A percentile compares a stretch with the other conserved stretches of the same genome.
phyloP scores from a whole-genome alignment of 495 filamentous ascomycete genomes.

The Glonium stellatum region DNA sequence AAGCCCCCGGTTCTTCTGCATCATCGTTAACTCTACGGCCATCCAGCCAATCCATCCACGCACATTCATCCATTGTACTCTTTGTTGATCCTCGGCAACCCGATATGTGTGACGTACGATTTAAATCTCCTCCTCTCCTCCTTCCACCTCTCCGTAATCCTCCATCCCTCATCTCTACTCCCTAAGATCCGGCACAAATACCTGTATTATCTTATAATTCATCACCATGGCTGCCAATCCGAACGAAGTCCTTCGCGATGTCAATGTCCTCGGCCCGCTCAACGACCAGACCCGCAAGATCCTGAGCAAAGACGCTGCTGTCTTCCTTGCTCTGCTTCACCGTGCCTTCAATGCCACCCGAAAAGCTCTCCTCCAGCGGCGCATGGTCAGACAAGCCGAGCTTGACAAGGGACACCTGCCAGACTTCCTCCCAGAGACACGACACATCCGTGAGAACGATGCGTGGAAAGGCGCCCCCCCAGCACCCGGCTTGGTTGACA shows the following conservation, averaged over 20 bases:
- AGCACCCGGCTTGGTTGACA: slow-evolving; percentile 87
- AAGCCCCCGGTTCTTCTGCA: not conserved
- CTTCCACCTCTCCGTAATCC: not conserved
- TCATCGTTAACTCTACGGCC: not conserved
- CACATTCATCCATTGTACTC: not conserved
- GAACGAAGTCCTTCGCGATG: slow-evolving; percentile 76
- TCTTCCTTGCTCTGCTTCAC: slow-evolving; percentile 90
- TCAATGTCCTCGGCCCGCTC: slow-evolving; percentile 72
- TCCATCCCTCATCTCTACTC: not conserved
- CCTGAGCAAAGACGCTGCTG: slow-evolving; percentile 81
- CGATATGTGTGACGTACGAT: not conserved
- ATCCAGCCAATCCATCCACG: not conserved
- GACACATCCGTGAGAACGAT: slow-evolving; percentile 88
- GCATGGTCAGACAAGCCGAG: slow-evolving; percentile 81
- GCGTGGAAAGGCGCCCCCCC: slow-evolving; percentile 93
- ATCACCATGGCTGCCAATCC: slow-evolving; percentile 28
- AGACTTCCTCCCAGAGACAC: slow-evolving; percentile 95
- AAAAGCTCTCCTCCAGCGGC: slow-evolving; percentile 82
- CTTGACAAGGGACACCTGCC: slow-evolving; percentile 86
- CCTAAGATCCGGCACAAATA: not conserved
- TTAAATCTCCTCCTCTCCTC: not conserved
- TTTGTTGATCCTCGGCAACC: slow-evolving; percentile 6
- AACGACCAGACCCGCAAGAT: slow-evolving; percentile 78
- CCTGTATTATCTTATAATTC: not conserved
- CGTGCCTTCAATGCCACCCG: slow-evolving; percentile 87